Evolutionary conservation across 176 grass and related monocot species (phyloP), one percentile per base, ranked within the genome.

Genomic region (Eleusine indica): DNA sequence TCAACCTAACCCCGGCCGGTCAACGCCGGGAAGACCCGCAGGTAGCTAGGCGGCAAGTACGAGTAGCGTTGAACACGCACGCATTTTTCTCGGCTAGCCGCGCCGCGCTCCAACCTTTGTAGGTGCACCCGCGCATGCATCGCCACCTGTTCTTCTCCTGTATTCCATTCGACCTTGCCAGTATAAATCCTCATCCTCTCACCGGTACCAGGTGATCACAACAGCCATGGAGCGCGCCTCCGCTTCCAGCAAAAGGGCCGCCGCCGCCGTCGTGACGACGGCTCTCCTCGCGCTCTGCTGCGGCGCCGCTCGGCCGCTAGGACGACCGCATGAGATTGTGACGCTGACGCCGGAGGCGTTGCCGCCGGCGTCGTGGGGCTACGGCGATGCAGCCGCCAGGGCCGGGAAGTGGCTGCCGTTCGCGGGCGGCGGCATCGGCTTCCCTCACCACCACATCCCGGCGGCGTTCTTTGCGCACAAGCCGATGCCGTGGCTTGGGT

Each of bases 401-500:
- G 87, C 72, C 13, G 83, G 78, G 19, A 89, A 82, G 83, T 90
- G 88, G 88, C 78, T 90, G 57, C 88, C 82, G 52, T 84, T 70
- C 49, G 4, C 30, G 63, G 76, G 76, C 39, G 76, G 52, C 51
- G 4, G 30, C 52, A 2, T 35, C 58, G 44, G 44, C 7, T 8
- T 8, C 44, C 11, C 14, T 51, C 83, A 78, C 48, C 69, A 74
- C 82, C 60, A 74, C 76, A 46, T 80, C 16, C 82, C 81, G 9
- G 4, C 4, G 35, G 76, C 10, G 29, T 69, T 42, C 70, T 66
- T 62, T 11, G 82, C 35, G 41, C 82, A 44, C 2, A 74, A 53
- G 63, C 76, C 70, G 62, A 32, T 44, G 79, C 80, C 84, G 58
- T 79, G 83, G 88, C 38, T 6, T 3, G 75, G 67, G 12, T 14